Conservation (phyloP, 2,329 filamentous ascomycete species). For the Coleophoma crateriformis region DNA sequence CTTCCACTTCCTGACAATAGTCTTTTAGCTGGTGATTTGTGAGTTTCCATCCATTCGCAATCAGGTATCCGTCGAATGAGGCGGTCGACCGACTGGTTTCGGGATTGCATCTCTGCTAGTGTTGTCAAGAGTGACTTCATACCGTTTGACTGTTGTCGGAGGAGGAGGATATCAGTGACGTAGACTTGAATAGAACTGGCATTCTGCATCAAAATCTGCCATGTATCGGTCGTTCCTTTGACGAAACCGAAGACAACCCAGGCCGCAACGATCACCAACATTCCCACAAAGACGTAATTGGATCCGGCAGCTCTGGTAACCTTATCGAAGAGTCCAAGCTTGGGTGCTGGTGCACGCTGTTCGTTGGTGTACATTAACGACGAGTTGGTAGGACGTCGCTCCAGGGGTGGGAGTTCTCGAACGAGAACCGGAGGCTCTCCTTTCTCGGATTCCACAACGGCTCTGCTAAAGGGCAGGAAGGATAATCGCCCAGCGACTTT, state of each 20-base stretch:
- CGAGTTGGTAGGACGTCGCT: not conserved
- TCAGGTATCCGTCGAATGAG: constrained; percentile 21
- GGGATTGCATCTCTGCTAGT: constrained; percentile 27
- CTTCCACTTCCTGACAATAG: constrained; percentile 26
- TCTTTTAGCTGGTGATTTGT: constrained; percentile 19
- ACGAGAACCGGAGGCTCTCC: not conserved
- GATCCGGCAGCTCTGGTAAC: constrained; percentile 23
- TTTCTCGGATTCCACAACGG: not conserved
- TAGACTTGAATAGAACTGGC: constrained; percentile 31
- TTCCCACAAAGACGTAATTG: constrained; percentile 21
- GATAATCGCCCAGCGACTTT: not conserved
- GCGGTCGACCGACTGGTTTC: constrained; percentile 25
- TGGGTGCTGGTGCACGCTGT: constrained; percentile 2
- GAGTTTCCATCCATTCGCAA: constrained; percentile 17
- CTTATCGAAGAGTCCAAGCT: constrained; percentile 19
- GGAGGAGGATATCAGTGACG: constrained; percentile 31
- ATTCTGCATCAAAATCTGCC: constrained; percentile 31
- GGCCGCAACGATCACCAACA: constrained; percentile 22
- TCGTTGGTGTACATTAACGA: not conserved
- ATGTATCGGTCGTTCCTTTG: constrained; percentile 27
- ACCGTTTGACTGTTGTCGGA: constrained; percentile 31
- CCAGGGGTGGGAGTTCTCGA: not conserved
- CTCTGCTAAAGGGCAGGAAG: not conserved
- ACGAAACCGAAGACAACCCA: constrained; percentile 27
- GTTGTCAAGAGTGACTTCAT: constrained; percentile 23